Conservation (phyloP, 805 yeast species). For the Candida xyloterini region DNA sequence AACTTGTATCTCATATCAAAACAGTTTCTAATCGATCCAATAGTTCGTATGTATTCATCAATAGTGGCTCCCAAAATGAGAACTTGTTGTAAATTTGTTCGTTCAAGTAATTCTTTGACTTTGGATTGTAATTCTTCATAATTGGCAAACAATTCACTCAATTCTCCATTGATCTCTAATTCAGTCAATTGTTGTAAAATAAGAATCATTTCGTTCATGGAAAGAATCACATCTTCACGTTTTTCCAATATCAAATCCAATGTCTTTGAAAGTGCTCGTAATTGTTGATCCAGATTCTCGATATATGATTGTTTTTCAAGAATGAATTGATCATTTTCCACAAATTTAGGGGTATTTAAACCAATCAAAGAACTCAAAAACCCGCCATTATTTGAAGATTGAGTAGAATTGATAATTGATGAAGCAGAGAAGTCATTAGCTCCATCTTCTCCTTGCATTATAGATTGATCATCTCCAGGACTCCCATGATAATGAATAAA, state of each 20-base stretch:
- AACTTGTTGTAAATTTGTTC: constrained; percentile 81
- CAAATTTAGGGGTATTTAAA: constrained; percentile 56
- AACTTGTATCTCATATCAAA: constrained; percentile 71
- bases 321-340: constrained; percentile 79
- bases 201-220: constrained; percentile 61
- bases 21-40: constrained; percentile 70
- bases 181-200: constrained; percentile 60
- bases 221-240: constrained; percentile 65
- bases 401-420: constrained; percentile 25
- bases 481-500: constrained; percentile 34
- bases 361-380: constrained; percentile 70
- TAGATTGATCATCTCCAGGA: constrained; percentile 32
- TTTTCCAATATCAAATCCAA: constrained; percentile 73
- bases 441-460: constrained; percentile 20
- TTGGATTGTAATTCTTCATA: constrained; percentile 72
- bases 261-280: constrained; percentile 65
- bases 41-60: constrained; percentile 79
- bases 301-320: constrained; percentile 63
- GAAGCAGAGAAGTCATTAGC: constrained; percentile 27
- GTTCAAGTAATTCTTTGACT: constrained; percentile 68
- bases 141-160: constrained; percentile 60
- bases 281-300: constrained; percentile 69
- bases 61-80: constrained; percentile 81
- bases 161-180: constrained; percentile 67
- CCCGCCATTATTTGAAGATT: constrained; percentile 39